These are phyloP conservation scores for Botrytis fragariae DNA, from an alignment of 2,329 filamentous ascomycete genomes.

Conservation along the genomic window DNA sequence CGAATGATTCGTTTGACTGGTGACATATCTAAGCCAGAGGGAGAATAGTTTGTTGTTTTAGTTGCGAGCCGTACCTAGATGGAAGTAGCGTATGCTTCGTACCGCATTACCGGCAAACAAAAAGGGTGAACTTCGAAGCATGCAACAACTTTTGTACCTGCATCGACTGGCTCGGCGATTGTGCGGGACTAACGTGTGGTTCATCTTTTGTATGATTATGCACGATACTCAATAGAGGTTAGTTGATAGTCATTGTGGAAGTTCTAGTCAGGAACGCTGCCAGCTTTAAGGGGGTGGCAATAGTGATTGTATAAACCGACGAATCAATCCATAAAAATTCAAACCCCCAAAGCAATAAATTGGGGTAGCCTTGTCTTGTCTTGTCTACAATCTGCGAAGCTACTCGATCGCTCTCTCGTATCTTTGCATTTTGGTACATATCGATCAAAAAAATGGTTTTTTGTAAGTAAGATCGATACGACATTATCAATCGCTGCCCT, in stretches of 20 bases:
- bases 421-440: background rate
- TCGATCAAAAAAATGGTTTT: background rate
- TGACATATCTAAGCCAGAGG: slow-evolving; percentile 1
- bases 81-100: background rate
- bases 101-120: slow-evolving; percentile 15
- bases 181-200: slow-evolving; percentile 13
- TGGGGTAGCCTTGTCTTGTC: slow-evolving; percentile 2
- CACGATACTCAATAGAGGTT: background rate
- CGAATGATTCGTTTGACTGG: background rate
- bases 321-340: background rate
- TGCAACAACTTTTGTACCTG: slow-evolving; percentile 12
- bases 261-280: slow-evolving; percentile 17
- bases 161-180: slow-evolving; percentile 9
- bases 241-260: background rate
- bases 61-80: slow-evolving; percentile 14
- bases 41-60: slow-evolving; percentile 3
- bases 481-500: slow-evolving; percentile 8
- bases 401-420: slow-evolving; percentile 9
- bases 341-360: background rate
- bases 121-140: slow-evolving; percentile 16
- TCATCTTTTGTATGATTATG: slow-evolving; percentile 14
- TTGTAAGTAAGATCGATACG: background rate
- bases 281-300: slow-evolving; percentile 5
- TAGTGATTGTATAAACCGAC: background rate
- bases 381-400: background rate